These are phyloP conservation scores for Citrullus colocynthis DNA, from an alignment of 306 rosid genomes.

Conservation along the genomic window DNA sequence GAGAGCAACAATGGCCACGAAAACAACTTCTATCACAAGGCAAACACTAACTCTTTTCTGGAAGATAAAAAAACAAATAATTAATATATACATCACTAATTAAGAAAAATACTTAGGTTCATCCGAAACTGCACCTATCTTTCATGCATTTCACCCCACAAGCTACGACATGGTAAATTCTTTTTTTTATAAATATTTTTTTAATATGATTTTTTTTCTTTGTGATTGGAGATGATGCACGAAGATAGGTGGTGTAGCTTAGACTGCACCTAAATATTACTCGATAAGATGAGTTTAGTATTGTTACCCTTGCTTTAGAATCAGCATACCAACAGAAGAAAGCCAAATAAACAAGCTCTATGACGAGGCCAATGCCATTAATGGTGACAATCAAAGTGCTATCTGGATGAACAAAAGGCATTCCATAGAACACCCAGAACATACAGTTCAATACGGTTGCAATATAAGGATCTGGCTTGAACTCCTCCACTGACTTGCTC, in stretches of 20 bases:
- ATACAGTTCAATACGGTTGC: constrained; percentile 58
- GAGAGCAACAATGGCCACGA: constrained; percentile 21
- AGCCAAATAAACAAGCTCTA: constrained; percentile 43
- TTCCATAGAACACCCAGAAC: constrained; percentile 58
- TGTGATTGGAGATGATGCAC: no score
- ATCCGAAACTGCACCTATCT: no score
- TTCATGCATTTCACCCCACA: no score
- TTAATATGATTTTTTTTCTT: no score
- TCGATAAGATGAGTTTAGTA: no score
- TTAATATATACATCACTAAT: not conserved
- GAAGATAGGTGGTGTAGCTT: no score
- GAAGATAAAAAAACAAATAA: not conserved
- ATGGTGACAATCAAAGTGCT: constrained; percentile 49
- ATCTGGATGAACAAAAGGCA: constrained; percentile 61
- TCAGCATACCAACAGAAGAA: constrained; percentile 26
- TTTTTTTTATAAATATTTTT: no score
- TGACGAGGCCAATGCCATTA: constrained; percentile 38
- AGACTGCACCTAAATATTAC: no score
- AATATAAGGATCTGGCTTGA: constrained; percentile 48
- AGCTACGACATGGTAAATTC: no score
- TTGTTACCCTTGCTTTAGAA: constrained; percentile 30
- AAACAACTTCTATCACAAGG: constrained; percentile 15
- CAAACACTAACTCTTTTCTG: constrained; percentile 28
- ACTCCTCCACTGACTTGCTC: constrained; percentile 49
- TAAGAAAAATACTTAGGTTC: no score